Evolutionary conservation across 1,284 basidiomycete species (phyloP).

Genomic region (Pascua sp.): DNA sequence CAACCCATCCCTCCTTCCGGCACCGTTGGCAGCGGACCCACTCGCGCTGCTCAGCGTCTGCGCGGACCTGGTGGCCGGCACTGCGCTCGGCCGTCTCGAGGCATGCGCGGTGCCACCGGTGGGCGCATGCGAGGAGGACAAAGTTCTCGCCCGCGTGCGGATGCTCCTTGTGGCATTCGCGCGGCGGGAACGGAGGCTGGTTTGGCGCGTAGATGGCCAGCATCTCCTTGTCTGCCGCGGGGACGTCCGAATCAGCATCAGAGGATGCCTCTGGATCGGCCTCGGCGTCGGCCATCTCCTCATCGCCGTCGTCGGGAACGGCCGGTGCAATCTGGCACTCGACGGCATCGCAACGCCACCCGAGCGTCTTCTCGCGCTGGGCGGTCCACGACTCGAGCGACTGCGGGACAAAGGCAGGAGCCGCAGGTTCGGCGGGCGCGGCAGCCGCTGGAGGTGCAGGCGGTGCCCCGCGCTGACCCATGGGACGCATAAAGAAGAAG

Average conservation of each 20-base stretch:
- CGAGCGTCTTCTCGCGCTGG: constrained; percentile 34
- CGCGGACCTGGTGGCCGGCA: constrained; percentile 17
- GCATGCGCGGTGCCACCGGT: constrained; percentile 40
- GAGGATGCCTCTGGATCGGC: background rate
- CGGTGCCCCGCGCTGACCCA: background rate
- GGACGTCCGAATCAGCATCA: background rate
- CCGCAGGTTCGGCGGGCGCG: background rate
- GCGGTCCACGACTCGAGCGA: constrained; percentile 37
- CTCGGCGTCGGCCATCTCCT: constrained; percentile 6
- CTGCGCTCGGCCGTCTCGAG: constrained; percentile 31
- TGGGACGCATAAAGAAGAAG: constrained; percentile 8
- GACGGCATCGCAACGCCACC: constrained; percentile 44
- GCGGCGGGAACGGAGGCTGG: constrained; percentile 18
- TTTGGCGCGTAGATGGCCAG: constrained; percentile 29
- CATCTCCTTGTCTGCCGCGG: constrained; percentile 29
- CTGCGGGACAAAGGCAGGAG: constrained; percentile 15
- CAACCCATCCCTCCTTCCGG: constrained; percentile 41
- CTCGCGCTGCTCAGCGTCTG: constrained; percentile 21
- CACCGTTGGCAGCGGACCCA: constrained; percentile 40
- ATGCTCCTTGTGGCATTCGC: background rate
- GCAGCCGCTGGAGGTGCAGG: background rate
- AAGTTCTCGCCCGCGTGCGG: constrained; percentile 11
- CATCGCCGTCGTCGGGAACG: constrained; percentile 14
- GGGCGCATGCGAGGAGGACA: constrained; percentile 31
- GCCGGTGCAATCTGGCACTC: constrained; percentile 33